Evolutionary conservation across 495 filamentous ascomycete species (phyloP), one percentile per base, ranked within the genome.

Genomic region (Tetracladium setigerum): DNA sequence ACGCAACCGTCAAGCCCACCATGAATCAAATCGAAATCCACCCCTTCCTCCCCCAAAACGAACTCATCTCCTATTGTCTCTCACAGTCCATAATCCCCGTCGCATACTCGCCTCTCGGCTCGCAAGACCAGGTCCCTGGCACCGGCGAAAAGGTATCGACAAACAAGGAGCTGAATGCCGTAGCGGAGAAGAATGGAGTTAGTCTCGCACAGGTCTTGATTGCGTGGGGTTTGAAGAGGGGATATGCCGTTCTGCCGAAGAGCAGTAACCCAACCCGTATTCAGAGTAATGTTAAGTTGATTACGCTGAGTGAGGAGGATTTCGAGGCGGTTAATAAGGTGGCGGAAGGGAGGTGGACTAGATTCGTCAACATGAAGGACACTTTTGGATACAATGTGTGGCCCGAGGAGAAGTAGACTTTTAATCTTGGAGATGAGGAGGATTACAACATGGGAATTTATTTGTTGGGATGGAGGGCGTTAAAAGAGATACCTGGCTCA

Each of bases 1-100:
- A 42, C 41, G 53, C 44, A 13, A 57, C 38, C 74, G 82, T 81
- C 57, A 73, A 82, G 39, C 89, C 89, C 4, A 80, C 84, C 11
- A 84, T 89, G 54, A 94, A 95, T 76, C 88, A 95, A 71, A 82
- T 95, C 62, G 89, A 95, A 66, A 71, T 90, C 19, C 87, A 94
- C 68, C 87, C 87, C 49, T 86, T 76, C 68, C 75, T 77, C 68
- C 57, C 57, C 2, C 46, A 64, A 30, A 36, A 44, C 2, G 43
- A 43, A 30, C 46, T 63, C 30, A 53, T 58, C 15, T 45, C 59
- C 14, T 65, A 62, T 46, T 65, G 60, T 33, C 51, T 52, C 11
- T 38, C 52, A 30, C 36, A 75, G 55, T 62, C 63, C n/a, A 77
- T 79, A 39, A 49, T 74, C 3, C 62, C 68, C 3, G 65, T 70